Evolutionary conservation across 192 early-diverging fungal genomes (phyloP), one percentile per base, ranked within the genome.

Genomic region (Rhizoclosmatium globosum): DNA sequence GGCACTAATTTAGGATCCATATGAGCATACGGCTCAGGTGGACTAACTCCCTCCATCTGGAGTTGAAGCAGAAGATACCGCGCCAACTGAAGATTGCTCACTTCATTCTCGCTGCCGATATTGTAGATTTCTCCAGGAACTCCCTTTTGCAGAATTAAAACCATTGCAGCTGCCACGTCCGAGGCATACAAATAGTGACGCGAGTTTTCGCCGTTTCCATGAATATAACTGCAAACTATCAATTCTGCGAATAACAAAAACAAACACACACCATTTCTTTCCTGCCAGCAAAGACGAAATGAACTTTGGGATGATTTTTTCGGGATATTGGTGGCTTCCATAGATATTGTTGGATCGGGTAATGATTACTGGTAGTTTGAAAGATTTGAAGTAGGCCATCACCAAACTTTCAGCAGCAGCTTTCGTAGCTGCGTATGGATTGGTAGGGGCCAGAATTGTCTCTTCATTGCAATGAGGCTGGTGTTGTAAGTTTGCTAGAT

Each of bases 231-330:
- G 50, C 4, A 75, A 64, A 19, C 61, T 7, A 64, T 64, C 7
- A 23, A 64, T 17, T 9, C 44, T 68, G 17, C 21, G 19, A 68
- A 23, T 47, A 7, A 23, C 15, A 45, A 4, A 68, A 68, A 45
- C 66, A 9, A 0, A 13, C 62, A 31, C n/a, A 41, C 44, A 90
- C 90, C 87, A 87, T 81, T 90, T 90, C 23, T 83, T 82, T 42
- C 81, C 86, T 42, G 83, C 72, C 21, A 91, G 62, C 31, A 94
- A 66, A 67, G 87, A 87, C 78, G 89, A 92, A 19, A 94, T 91
- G 65, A 95, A 94, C 81, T 94, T 95, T 23, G 94, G 92, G 44
- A 92, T 94, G 64, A 95, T 91, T 82, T 95, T 95, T 79, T 95
- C 94, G 43, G 94, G 94, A 76, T 93, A 95, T 78, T 94, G 93